Percentiles rank a stretch among this genome's conserved stretches.
Evolutionary conservation across 2,329 filamentous ascomycete species (phyloP).

Genomic region (Trichoderma sp.): DNA sequence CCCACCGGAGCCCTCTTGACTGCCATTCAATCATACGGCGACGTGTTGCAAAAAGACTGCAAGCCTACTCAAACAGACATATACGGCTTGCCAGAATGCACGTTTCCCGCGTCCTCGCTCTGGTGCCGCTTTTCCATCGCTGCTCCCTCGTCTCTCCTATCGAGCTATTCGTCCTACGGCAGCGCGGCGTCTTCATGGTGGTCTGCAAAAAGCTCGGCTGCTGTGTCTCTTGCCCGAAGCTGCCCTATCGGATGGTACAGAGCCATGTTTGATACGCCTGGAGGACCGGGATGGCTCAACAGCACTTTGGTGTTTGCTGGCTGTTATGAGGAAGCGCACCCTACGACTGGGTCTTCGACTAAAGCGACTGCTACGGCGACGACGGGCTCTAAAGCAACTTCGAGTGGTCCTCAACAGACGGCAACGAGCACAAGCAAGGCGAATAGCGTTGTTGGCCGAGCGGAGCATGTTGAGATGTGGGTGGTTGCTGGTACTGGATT

Average conservation of each 20-base stretch:
- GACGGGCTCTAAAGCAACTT: not conserved
- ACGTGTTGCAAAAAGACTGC: not conserved
- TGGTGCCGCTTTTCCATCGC: not conserved
- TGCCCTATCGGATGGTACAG: not conserved
- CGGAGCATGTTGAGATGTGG: not conserved
- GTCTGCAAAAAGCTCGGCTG: not conserved
- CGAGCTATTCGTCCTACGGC: not conserved
- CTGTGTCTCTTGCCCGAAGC: not conserved
- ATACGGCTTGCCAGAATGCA: not conserved
- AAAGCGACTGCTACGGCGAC: not conserved
- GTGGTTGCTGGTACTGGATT: not conserved
- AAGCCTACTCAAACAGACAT: not conserved
- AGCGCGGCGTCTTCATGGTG: not conserved
- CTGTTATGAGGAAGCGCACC: not conserved
- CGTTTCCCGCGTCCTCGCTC: not conserved
- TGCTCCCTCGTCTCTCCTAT: not conserved
- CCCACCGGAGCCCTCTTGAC: not conserved
- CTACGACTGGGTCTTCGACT: not conserved
- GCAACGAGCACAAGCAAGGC: not conserved
- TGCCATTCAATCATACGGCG: not conserved
- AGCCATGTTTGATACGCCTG: not conserved
- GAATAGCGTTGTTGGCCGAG: not conserved
- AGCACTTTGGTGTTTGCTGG: not conserved
- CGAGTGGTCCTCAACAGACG: not conserved
- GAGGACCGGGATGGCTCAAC: not conserved